Percentiles rank a stretch among this genome's conserved stretches.
phyloP scores from a whole-genome alignment of 805 yeast genomes.

The Myxozyma melibiosi region DNA sequence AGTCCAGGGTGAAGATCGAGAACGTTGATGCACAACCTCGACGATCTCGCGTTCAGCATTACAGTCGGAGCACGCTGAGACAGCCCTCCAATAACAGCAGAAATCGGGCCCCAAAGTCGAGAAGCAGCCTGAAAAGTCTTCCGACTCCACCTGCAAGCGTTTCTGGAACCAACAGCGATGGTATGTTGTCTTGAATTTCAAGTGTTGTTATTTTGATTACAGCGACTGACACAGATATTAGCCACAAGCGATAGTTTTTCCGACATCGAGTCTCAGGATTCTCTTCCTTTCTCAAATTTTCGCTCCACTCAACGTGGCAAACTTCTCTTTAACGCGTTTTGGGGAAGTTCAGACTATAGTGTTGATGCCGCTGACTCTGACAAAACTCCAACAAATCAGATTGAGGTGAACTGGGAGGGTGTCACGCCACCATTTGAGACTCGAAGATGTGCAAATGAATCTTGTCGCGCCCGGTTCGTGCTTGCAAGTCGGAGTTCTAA shows the following conservation, averaged over 20 bases:
- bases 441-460: slow-evolving; percentile 13
- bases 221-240: neutral
- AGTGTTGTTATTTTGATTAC: neutral
- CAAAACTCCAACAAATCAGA: neutral
- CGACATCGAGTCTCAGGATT: neutral
- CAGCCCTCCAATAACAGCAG: too few relatives aligned
- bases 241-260: neutral
- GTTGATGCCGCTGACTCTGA: neutral
- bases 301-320: neutral
- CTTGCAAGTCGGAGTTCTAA: slow-evolving; percentile 1
- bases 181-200: neutral
- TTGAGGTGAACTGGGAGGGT: slow-evolving; percentile 1
- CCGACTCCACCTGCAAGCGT: slow-evolving; percentile 17
- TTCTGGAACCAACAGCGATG: slow-evolving; percentile 8
- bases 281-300: slow-evolving; percentile 1
- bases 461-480: slow-evolving; percentile 11
- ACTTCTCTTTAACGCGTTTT: slow-evolving; percentile 24
- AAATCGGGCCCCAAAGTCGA: too few relatives aligned
- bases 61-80: too few relatives aligned
- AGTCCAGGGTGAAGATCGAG: too few relatives aligned
- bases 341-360: slow-evolving; percentile 1
- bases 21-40: too few relatives aligned
- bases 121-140: neutral
- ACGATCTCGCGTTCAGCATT: too few relatives aligned
- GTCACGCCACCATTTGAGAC: slow-evolving; percentile 9